These are phyloP conservation scores for Cytospora paraplurivora DNA, from an alignment of 2,329 filamentous ascomycete genomes.

Conservation along the genomic window DNA sequence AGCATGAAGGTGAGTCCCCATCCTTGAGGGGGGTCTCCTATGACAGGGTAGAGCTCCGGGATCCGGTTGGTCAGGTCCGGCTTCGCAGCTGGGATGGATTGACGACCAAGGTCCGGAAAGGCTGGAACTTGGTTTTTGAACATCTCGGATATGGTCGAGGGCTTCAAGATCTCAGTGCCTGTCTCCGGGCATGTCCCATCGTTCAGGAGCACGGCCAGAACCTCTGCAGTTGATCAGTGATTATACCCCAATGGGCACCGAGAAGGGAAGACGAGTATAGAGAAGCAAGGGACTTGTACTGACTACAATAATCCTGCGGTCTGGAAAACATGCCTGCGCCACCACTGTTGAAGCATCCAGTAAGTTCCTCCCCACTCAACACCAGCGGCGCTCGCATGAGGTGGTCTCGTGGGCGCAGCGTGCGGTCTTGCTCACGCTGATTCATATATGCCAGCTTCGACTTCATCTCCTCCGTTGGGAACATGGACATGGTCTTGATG, in stretches of 20 bases:
- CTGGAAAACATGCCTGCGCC: conserved; percentile 59
- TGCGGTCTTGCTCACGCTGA: conserved; percentile 47
- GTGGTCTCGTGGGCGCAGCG: conserved; percentile 46
- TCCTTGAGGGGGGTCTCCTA: conserved; percentile 54
- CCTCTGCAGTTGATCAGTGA: conserved; percentile 41
- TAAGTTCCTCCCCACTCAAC: conserved; percentile 43
- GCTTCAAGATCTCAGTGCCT: conserved; percentile 51
- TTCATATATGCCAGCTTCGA: conserved; percentile 57
- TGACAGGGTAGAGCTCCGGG: conserved; percentile 50
- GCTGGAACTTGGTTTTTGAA: conserved; percentile 62
- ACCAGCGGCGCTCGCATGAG: conserved; percentile 46
- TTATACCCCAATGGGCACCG: no score
- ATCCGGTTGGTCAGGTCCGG: conserved; percentile 48
- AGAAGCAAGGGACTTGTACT: conserved; percentile 30
- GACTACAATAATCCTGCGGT: conserved; percentile 58
- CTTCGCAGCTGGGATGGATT: conserved; percentile 46
- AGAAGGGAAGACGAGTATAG: neutral
- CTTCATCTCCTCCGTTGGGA: conserved; percentile 55
- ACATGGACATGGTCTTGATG: conserved; percentile 51
- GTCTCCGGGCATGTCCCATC: conserved; percentile 61
- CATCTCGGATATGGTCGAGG: conserved; percentile 60
- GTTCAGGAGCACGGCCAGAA: conserved; percentile 62
- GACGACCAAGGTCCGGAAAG: conserved; percentile 51
- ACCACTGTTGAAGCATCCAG: conserved; percentile 52
- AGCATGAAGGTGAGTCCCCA: conserved; percentile 62